These are phyloP conservation scores for Trichothecium sympodiale DNA, from an alignment of 2,329 filamentous ascomycete genomes.

Conservation along the genomic window DNA sequence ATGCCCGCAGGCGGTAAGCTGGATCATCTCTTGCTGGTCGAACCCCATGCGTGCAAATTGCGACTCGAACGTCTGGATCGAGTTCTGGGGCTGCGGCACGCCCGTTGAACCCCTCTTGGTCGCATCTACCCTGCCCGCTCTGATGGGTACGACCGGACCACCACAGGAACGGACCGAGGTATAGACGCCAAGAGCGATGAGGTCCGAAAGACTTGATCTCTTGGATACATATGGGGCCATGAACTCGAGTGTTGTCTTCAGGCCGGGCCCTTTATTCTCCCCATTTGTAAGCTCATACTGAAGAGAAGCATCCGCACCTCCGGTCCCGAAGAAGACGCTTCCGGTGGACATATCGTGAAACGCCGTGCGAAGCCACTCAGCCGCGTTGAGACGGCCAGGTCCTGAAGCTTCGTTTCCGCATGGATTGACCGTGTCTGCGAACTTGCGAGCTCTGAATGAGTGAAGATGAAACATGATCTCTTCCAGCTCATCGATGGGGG, in stretches of 20 bases:
- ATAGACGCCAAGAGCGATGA: slow-evolving; percentile 48
- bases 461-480: slow-evolving; percentile 43
- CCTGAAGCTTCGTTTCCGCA: slow-evolving; percentile 42
- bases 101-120: slow-evolving; percentile 31
- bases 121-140: slow-evolving; percentile 44
- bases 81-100: slow-evolving; percentile 48
- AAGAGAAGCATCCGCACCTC: slow-evolving; percentile 49
- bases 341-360: slow-evolving; percentile 53
- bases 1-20: slow-evolving; percentile 49
- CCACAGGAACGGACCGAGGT: slow-evolving; percentile 47
- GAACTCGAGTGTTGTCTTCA: slow-evolving; percentile 40
- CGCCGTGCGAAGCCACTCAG: slow-evolving; percentile 49
- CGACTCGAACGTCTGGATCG: slow-evolving; percentile 35
- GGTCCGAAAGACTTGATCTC: slow-evolving; percentile 41
- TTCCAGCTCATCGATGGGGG: slow-evolving; percentile 48
- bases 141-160: slow-evolving; percentile 41
- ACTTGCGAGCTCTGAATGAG: slow-evolving; percentile 42
- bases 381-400: slow-evolving; percentile 44
- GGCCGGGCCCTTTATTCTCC: slow-evolving; percentile 47
- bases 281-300: slow-evolving; percentile 44
- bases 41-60: slow-evolving; percentile 51
- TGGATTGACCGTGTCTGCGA: slow-evolving; percentile 45
- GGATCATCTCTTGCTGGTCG: slow-evolving; percentile 44
- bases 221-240: slow-evolving; percentile 42
- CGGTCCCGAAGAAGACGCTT: slow-evolving; percentile 32